Evolutionary conservation across 108 stramenopile species (phyloP), one percentile per base, ranked within the genome.

Genomic region (Cyclotella atomus): DNA sequence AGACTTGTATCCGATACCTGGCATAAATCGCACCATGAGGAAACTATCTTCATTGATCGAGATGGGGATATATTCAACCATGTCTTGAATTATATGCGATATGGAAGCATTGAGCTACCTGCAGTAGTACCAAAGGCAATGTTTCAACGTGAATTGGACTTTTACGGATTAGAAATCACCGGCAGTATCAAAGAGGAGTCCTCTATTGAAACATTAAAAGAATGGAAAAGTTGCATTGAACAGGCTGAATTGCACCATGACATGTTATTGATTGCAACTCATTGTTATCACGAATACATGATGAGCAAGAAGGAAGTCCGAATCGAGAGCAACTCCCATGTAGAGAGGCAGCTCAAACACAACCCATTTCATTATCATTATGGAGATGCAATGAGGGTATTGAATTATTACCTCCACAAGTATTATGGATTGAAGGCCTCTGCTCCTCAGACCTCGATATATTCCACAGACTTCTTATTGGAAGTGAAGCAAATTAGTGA

Each of bases 161-260:
- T n/a, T 57, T 57, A 57, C 32, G 17, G n/a, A n/a, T 30, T 57
- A 15, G 29, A 12, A 0, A 57, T 10, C 32, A 32, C 9, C 1
- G 28, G 20, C 32, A 30, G 60, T 15, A 62, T 62, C 36, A 20
- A 38, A 27, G 38, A 38, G 43, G 23, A 43, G 28, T 43, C 60
- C 38, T 62, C 60, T 7, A 62, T 62, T 21, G 60, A 62, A 23
- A 62, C 36, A 62, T 43, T 62, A 38, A 62, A 41, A 25, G 60
- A 43, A 44, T 21, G 38, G 30, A 23, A 43, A 62, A 1, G 23
- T 7, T 20, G 12, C 23, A 10, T 62, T 43, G 60, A 62, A 24
- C 9, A 25, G 8, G 60, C 41, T 3, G 60, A 62, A 25, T 38
- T 62, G 17, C 41, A 41, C 14, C 60, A 62, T 30, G 60, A 62